phyloP scores from a whole-genome alignment of 108 stramenopile species.

The Cyclotella atomus region DNA sequence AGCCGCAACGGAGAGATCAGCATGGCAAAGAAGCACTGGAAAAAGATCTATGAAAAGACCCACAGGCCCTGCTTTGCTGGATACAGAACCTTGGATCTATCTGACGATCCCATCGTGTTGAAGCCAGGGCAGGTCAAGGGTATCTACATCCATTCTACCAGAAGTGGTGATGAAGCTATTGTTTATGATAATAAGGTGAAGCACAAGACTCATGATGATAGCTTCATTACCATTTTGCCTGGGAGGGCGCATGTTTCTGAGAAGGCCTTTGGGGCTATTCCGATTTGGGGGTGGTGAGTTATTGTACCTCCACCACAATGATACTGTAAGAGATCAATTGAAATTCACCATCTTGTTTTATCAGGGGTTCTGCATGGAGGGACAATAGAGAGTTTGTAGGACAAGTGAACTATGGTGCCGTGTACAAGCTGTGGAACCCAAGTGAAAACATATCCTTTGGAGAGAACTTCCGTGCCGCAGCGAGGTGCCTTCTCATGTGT shows the following conservation, averaged over 20 bases:
- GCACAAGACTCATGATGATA: constrained; percentile 69
- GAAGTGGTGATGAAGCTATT: constrained; percentile 77
- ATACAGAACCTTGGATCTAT: constrained; percentile 68
- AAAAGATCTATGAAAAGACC: constrained; percentile 75
- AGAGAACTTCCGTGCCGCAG: constrained; percentile 53
- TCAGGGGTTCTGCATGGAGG: constrained; percentile 87
- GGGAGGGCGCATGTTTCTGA: constrained; percentile 84
- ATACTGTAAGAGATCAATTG: too few species aligned
- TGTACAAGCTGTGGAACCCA: constrained; percentile 87
- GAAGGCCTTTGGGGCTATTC: constrained; percentile 66
- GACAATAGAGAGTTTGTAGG: constrained; percentile 66
- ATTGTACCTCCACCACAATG: too few species aligned
- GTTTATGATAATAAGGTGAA: constrained; percentile 82
- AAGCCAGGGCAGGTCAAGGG: constrained; percentile 73
- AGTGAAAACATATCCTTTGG: constrained; percentile 63
- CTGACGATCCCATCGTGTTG: constrained; percentile 65
- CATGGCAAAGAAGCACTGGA: constrained; percentile 63
- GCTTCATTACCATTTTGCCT: constrained; percentile 67
- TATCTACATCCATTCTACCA: constrained; percentile 83
- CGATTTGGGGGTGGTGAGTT: constrained; percentile 67
- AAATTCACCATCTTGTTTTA: too few species aligned
- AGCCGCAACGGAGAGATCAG: constrained; percentile 42
- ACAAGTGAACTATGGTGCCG: constrained; percentile 71
- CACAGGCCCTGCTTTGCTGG: constrained; percentile 55
- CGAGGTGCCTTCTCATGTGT: constrained; percentile 62